phyloP scores from a whole-genome alignment of 2,329 filamentous ascomycete genomes.

The Aureobasidium vineae region DNA sequence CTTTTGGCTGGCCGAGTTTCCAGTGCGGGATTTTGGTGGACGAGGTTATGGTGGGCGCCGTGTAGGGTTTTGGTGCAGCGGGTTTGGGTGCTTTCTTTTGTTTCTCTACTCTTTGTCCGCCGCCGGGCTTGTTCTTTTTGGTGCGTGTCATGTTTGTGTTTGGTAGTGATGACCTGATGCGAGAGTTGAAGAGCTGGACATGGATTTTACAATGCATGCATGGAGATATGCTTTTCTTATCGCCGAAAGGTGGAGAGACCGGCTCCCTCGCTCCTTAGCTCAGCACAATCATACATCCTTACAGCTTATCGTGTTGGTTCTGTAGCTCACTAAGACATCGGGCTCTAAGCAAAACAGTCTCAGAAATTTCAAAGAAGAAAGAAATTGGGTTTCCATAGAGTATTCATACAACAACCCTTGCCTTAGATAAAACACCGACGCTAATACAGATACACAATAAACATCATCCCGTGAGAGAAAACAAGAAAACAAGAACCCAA shows the following conservation, averaged over 20 bases:
- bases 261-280: too few relatives aligned
- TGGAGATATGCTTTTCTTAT: conserved; percentile 3
- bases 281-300: too few relatives aligned
- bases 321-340: too few relatives aligned
- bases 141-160: conserved; percentile 6
- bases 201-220: background rate
- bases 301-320: too few relatives aligned
- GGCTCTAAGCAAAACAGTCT: too few relatives aligned
- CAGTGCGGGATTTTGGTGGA: background rate
- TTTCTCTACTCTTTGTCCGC: background rate
- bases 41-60: background rate
- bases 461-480: background rate
- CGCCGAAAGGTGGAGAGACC: background rate
- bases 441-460: background rate
- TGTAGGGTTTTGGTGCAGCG: background rate
- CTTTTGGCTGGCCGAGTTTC: conserved; percentile 6
- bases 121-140: conserved; percentile 11
- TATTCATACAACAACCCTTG: too few relatives aligned
- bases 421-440: background rate
- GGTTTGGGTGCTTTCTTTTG: background rate
- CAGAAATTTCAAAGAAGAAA: too few relatives aligned
- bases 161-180: background rate
- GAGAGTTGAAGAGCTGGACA: background rate
- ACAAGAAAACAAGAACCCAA: background rate
- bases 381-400: too few relatives aligned